These are phyloP conservation scores for Ascoidea tarda DNA, from an alignment of 805 yeast species.

Conservation along the genomic window DNA sequence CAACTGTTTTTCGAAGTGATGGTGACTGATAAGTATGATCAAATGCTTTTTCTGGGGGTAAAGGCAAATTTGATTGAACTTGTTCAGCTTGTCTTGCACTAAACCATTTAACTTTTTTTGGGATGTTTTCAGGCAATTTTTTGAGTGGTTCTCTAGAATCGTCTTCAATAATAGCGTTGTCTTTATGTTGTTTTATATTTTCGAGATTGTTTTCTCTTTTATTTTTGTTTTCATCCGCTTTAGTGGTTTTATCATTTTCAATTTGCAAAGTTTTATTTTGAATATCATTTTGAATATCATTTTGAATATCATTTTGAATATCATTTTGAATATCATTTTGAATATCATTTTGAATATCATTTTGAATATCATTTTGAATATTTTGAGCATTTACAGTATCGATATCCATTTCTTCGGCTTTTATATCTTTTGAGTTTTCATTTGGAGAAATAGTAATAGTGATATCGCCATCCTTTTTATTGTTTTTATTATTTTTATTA, in stretches of 20 bases:
- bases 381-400: not conserved
- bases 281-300: not conserved
- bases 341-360: not conserved
- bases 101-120: constrained; percentile 29
- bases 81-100: constrained; percentile 52
- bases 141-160: not conserved
- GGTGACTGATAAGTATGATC: constrained; percentile 45
- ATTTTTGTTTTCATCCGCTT: not conserved
- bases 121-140: constrained; percentile 1
- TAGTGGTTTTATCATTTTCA: not conserved
- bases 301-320: constrained; percentile 4
- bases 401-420: no score
- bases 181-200: not conserved
- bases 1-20: constrained; percentile 33
- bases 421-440: not conserved
- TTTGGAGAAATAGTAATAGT: constrained; percentile 7
- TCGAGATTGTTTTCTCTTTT: not conserved
- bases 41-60: constrained; percentile 27
- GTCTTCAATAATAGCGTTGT: constrained; percentile 2
- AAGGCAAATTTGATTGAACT: constrained; percentile 29
- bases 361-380: constrained; percentile 5
- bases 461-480: constrained; percentile 18
- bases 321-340: not conserved
- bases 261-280: not conserved
- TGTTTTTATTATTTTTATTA: constrained; percentile 8